These are phyloP conservation scores for Coemansia umbellata DNA, from an alignment of 192 early-diverging fungal genomes.

Conservation along the genomic window DNA sequence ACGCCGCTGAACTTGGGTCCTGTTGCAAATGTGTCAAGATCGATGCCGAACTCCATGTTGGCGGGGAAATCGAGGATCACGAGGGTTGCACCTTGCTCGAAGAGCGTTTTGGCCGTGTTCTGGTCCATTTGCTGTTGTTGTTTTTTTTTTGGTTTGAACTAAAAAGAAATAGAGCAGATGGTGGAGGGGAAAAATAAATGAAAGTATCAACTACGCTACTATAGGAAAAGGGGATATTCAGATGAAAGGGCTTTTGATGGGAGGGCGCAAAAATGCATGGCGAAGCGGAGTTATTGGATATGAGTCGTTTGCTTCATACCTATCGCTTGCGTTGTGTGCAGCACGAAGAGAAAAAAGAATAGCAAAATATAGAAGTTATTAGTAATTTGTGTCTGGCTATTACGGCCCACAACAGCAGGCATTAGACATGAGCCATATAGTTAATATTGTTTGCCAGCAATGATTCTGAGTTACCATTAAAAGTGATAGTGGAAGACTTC, in stretches of 20 bases:
- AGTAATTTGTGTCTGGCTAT: too few relatives aligned
- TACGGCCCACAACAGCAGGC: too few relatives aligned
- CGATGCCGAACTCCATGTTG: slow-evolving; percentile 85
- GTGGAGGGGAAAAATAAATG: too few relatives aligned
- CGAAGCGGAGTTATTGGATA: too few relatives aligned
- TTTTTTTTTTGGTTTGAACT: background rate
- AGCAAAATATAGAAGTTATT: too few relatives aligned
- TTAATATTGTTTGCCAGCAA: too few relatives aligned
- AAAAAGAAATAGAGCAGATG: background rate
- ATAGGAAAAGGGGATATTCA: background rate
- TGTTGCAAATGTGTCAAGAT: slow-evolving; percentile 83
- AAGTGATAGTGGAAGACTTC: too few relatives aligned
- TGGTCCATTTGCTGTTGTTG: slow-evolving; percentile 64
- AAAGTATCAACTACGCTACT: background rate
- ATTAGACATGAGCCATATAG: too few relatives aligned
- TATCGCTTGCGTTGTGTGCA: too few relatives aligned
- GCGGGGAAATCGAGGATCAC: slow-evolving; percentile 77
- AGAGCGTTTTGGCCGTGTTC: slow-evolving; percentile 70
- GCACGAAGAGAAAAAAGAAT: too few relatives aligned
- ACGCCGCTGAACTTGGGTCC: slow-evolving; percentile 90
- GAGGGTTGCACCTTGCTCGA: slow-evolving; percentile 74
- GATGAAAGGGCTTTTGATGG: background rate
- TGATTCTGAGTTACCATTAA: too few relatives aligned
- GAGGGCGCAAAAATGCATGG: background rate
- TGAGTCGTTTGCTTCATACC: too few relatives aligned